phyloP scores from a whole-genome alignment of 2,329 filamentous ascomycete species.

The Huntiella omanensis region DNA sequence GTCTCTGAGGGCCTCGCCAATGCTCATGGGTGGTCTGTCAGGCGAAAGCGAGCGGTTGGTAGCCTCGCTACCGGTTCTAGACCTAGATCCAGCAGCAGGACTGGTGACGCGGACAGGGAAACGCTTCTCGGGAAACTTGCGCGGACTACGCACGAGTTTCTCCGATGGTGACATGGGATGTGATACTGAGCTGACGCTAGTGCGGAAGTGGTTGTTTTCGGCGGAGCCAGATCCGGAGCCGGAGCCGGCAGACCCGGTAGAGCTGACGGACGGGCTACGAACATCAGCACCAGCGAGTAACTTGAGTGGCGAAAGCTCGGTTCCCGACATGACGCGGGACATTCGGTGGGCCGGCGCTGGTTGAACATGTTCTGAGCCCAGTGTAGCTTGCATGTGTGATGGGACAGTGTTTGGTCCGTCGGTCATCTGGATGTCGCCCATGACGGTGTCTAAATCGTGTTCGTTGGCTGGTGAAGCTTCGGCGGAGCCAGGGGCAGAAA shows the following conservation, averaged over 20 bases:
- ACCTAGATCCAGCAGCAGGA: constrained; percentile 11
- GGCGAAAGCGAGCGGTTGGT: constrained; percentile 7
- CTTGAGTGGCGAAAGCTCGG: constrained; percentile 38
- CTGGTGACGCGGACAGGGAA: constrained; percentile 40
- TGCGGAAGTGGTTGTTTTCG: constrained; percentile 8
- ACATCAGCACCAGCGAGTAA: constrained; percentile 24
- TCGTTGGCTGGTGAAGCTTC: neutral
- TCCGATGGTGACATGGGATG: constrained; percentile 13
- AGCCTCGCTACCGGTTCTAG: constrained; percentile 8
- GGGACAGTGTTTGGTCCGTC: neutral
- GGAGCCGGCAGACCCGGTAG: constrained; percentile 12
- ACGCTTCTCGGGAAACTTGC: constrained; percentile 34
- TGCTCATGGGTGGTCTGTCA: constrained; percentile 20
- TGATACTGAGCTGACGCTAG: constrained; percentile 11
- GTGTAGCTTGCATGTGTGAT: neutral
- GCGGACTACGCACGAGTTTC: constrained; percentile 24
- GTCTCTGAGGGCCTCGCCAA: constrained; percentile 34
- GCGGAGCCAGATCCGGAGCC: constrained; percentile 7
- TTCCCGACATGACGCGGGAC: constrained; percentile 37
- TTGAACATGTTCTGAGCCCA: constrained; percentile 4
- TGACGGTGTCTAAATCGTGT: constrained; percentile 1
- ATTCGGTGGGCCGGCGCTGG: constrained; percentile 15
- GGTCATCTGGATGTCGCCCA: constrained; percentile 7
- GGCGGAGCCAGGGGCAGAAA: neutral
- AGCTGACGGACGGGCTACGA: constrained; percentile 14